Conservation (phyloP, 495 filamentous ascomycete genomes). For the Hypoxylon subgilvum region DNA sequence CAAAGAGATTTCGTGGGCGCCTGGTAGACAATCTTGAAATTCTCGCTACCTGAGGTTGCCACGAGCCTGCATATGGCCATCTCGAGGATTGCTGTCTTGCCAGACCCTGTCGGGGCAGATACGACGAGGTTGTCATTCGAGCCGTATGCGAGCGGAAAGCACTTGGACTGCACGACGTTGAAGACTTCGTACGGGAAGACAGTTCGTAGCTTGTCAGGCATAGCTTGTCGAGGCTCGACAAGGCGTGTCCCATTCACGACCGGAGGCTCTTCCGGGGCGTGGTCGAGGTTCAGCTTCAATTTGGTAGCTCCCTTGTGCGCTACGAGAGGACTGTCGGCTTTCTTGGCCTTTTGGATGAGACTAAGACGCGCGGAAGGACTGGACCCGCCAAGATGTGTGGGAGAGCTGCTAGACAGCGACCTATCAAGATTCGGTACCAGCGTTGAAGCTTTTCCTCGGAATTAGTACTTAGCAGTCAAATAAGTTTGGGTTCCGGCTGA, state of each 20-base stretch:
- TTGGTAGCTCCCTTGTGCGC: slow-evolving; percentile 27
- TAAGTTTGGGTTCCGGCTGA: slow-evolving; percentile 22
- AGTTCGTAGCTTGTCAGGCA: slow-evolving; percentile 78
- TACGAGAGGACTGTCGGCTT: slow-evolving; percentile 4
- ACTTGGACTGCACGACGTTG: slow-evolving; percentile 92
- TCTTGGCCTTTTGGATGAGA: slow-evolving; percentile 35
- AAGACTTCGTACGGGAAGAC: slow-evolving; percentile 84
- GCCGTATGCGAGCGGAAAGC: slow-evolving; percentile 73
- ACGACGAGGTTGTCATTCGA: slow-evolving; percentile 85
- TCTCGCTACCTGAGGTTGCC: slow-evolving; percentile 63
- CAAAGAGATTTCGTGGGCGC: slow-evolving; percentile 95
- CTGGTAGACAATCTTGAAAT: slow-evolving; percentile 94
- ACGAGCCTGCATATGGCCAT: slow-evolving; percentile 86
- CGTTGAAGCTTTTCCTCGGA: slow-evolving; percentile 21
- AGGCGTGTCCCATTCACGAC: slow-evolving; percentile 70
- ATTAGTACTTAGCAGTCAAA: slow-evolving; percentile 20
- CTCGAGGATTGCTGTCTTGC: slow-evolving; percentile 91
- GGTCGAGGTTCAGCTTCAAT: slow-evolving; percentile 27
- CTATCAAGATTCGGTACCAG: slow-evolving; percentile 22
- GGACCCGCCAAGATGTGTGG: slow-evolving; percentile 38
- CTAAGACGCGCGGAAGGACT: slow-evolving; percentile 49
- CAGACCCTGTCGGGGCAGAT: slow-evolving; percentile 89
- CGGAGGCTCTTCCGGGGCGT: slow-evolving; percentile 44
- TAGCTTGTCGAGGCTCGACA: slow-evolving; percentile 65
- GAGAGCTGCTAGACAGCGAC: slow-evolving; percentile 41